Conservation (phyloP, 169 alveolate species). For the Toxoplasma gondii region DNA sequence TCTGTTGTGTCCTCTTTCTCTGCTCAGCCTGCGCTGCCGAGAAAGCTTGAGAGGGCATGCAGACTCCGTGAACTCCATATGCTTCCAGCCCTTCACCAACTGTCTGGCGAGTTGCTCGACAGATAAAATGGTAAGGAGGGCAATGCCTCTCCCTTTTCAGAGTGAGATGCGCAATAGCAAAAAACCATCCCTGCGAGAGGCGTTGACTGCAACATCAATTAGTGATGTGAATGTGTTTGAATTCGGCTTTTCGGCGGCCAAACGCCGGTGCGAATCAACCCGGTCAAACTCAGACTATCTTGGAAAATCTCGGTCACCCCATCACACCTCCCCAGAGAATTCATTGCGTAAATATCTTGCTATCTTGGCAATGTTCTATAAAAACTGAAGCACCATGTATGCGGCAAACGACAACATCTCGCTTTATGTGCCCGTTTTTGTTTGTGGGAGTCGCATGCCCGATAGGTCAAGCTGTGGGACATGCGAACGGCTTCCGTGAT, state of each 20-base stretch:
- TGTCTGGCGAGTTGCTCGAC: slow-evolving; percentile 82
- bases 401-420: too few relatives aligned
- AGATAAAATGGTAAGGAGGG: slow-evolving; percentile 82
- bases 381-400: too few relatives aligned
- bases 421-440: too few relatives aligned
- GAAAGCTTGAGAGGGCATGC: slow-evolving; percentile 93
- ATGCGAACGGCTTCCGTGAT: slow-evolving; percentile 88
- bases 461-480: slow-evolving; percentile 89
- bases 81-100: slow-evolving; percentile 90
- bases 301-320: too few relatives aligned
- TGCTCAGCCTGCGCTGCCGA: slow-evolving; percentile 81
- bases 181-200: not conserved
- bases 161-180: not conserved
- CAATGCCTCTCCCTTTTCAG: slow-evolving; percentile 47
- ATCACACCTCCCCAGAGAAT: too few relatives aligned
- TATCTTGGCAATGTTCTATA: too few relatives aligned
- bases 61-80: slow-evolving; percentile 90
- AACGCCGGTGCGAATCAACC: too few relatives aligned
- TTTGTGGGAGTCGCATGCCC: not conserved
- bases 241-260: not conserved
- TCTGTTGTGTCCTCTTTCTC: not conserved
- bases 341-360: too few relatives aligned
- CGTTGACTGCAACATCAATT: not conserved
- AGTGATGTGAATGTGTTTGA: not conserved
- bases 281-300: too few relatives aligned